Conservation (phyloP, 2,329 filamentous ascomycete genomes). For the Dendryphion nanum region DNA sequence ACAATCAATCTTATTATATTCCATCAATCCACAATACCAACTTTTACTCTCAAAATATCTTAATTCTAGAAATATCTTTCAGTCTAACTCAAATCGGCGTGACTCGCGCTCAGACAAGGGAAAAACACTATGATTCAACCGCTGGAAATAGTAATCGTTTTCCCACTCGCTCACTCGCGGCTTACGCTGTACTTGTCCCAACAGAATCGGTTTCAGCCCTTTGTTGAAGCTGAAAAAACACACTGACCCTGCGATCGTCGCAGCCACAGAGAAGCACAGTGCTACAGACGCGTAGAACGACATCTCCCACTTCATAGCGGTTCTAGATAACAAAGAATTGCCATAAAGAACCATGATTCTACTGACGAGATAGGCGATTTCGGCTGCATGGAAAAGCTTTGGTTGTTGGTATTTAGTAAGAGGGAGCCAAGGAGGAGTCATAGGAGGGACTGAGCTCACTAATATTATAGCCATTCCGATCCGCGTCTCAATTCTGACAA, state of each 20-base stretch:
- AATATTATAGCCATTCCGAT: background rate
- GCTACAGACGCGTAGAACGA: background rate
- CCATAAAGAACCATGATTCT: background rate
- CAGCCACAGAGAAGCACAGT: background rate
- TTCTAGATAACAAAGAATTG: too few relatives aligned
- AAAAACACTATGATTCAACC: constrained; percentile 19
- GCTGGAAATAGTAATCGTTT: background rate
- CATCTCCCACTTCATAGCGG: background rate
- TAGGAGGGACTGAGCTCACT: background rate
- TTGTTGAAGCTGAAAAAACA: constrained; percentile 22
- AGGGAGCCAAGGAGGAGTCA: background rate
- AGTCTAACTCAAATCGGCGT: background rate
- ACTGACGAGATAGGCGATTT: background rate
- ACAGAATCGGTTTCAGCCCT: constrained; percentile 19
- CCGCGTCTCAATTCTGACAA: background rate
- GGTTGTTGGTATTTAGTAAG: background rate
- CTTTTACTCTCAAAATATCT: too few relatives aligned
- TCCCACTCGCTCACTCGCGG: background rate
- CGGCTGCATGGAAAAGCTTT: background rate
- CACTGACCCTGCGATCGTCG: constrained; percentile 7
- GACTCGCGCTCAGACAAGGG: constrained; percentile 28
- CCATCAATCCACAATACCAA: too few relatives aligned
- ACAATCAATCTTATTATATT: too few relatives aligned
- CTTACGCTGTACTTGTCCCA: background rate
- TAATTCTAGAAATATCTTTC: too few relatives aligned